Evolutionary conservation across 495 filamentous ascomycete genomes (phyloP), one percentile per base, ranked within the genome.

Genomic region (Aspergillus sclerotioniger): DNA sequence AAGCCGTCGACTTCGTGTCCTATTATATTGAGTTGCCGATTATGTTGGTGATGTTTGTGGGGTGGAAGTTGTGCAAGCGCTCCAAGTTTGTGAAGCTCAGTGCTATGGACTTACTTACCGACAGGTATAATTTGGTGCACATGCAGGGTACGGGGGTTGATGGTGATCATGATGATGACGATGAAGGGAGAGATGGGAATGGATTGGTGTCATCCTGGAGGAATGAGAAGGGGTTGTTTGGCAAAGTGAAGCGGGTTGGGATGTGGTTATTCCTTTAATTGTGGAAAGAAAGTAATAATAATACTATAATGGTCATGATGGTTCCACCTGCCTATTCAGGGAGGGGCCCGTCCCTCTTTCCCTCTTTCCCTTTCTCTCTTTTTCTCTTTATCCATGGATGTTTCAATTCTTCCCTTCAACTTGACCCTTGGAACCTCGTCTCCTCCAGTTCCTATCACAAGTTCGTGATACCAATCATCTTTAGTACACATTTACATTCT

Each of bases 81-180:
- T 78, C 79, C 0, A 65, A 57, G 19, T 68, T 78, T 53, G 73
- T 80, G 4, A 63, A 56, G 15, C 60, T 67, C 32, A 54, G 56
- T 19, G 66, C 76, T 54, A 78, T 83, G 80, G 81, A 84, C 64
- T 59, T 84, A 25, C 70, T 68, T 12, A 82, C 79, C 12, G 81
- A 84, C 75, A 75, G 79, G 8, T 81, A 81, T 74, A 71, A 68
- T 47, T 32, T 60, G 35, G 48, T 52, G 15, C 52, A 35, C 7
- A 17, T 19, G 19, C 44, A 31, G 7, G 49, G 32, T 1, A 25
- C 4, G 25, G 47, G 32, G 3, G 47, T 17, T 16, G 19, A 49
- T 29, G 6, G 5, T 25, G 9, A 21, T 21, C n/a, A 2, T 7
- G 46, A 20, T 29, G 46, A 15, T n/a, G n/a, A n/a, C n/a, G n/a